A percentile compares a stretch with the other conserved stretches of the same genome.
Evolutionary conservation across 345 rosid genomes (phyloP).

Genomic region (Tarenaya hassleriana): DNA sequence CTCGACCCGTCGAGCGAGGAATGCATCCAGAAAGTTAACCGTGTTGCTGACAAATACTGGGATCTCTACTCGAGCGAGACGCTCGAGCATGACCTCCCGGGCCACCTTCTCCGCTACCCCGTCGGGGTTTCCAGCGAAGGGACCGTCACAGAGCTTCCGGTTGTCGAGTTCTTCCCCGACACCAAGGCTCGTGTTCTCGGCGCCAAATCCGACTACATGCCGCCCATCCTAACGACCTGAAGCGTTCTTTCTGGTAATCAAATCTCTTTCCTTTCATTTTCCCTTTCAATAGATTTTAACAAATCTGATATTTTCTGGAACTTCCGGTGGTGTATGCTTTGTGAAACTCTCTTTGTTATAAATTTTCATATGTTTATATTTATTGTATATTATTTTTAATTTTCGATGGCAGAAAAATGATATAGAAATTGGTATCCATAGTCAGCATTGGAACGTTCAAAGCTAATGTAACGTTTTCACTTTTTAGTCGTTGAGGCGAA

Average conservation of each 20-base stretch:
- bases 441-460: too few species aligned
- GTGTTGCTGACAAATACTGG: slow-evolving; percentile 83
- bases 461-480: too few species aligned
- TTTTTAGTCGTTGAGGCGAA: too few species aligned
- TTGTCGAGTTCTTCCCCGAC: slow-evolving; percentile 73
- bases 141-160: slow-evolving; percentile 58
- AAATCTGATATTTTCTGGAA: too few species aligned
- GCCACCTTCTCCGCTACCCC: slow-evolving; percentile 92
- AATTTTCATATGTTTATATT: too few species aligned
- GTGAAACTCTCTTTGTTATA: too few species aligned
- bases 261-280: slow-evolving; percentile 10
- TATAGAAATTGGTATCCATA: too few species aligned
- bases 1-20: slow-evolving; percentile 61
- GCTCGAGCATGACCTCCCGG: slow-evolving; percentile 74
- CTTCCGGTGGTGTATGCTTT: too few species aligned
- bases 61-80: slow-evolving; percentile 74
- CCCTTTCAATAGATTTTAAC: slow-evolving; percentile 11
- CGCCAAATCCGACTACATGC: slow-evolving; percentile 76
- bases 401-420: too few species aligned
- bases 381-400: too few species aligned
- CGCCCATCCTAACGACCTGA: slow-evolving; percentile 90
- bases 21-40: slow-evolving; percentile 67
- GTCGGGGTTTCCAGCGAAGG: slow-evolving; percentile 59
- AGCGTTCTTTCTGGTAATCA: slow-evolving; percentile 8
- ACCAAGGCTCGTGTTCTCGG: slow-evolving; percentile 90